Conservation (phyloP, 169 alveolate species). For the Cryptosporidium tyzzeri region DNA sequence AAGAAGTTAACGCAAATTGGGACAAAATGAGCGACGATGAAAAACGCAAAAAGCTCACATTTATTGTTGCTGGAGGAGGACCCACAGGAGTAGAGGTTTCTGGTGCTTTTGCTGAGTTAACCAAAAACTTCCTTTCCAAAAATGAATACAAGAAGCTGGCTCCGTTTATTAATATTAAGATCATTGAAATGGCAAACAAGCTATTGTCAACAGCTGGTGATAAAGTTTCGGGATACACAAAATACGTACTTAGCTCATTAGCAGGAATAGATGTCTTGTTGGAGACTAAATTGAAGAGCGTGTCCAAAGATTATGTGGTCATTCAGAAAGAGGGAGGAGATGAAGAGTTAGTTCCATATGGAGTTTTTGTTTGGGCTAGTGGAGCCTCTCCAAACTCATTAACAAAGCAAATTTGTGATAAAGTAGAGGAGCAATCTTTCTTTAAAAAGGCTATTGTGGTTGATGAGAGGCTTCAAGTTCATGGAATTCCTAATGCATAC, state of each 20-base stretch:
- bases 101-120: slow-evolving; percentile 67
- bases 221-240: slow-evolving; percentile 65
- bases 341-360: slow-evolving; percentile 73
- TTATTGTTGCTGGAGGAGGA: slow-evolving; percentile 76
- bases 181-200: slow-evolving; percentile 76
- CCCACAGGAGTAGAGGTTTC: slow-evolving; percentile 72
- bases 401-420: slow-evolving; percentile 71
- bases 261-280: slow-evolving; percentile 76
- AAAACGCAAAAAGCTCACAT: slow-evolving; percentile 29
- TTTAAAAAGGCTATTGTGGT: slow-evolving; percentile 53
- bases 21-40: slow-evolving; percentile 38
- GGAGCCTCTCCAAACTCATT: slow-evolving; percentile 80
- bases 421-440: slow-evolving; percentile 57
- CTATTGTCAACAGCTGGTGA: slow-evolving; percentile 76
- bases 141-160: slow-evolving; percentile 6
- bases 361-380: slow-evolving; percentile 82
- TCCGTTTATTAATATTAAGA: slow-evolving; percentile 35
- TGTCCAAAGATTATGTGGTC: slow-evolving; percentile 13
- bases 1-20: slow-evolving; percentile 46
- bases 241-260: slow-evolving; percentile 22
- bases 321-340: not conserved
- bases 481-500: slow-evolving; percentile 74
- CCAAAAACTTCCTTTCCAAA: not conserved
- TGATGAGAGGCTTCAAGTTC: slow-evolving; percentile 70
- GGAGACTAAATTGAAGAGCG: slow-evolving; percentile 68